A percentile compares a stretch with the other conserved stretches of the same genome.
Evolutionary conservation across 805 yeast genomes (phyloP).

Genomic region (Yarrowia yakushimensis): DNA sequence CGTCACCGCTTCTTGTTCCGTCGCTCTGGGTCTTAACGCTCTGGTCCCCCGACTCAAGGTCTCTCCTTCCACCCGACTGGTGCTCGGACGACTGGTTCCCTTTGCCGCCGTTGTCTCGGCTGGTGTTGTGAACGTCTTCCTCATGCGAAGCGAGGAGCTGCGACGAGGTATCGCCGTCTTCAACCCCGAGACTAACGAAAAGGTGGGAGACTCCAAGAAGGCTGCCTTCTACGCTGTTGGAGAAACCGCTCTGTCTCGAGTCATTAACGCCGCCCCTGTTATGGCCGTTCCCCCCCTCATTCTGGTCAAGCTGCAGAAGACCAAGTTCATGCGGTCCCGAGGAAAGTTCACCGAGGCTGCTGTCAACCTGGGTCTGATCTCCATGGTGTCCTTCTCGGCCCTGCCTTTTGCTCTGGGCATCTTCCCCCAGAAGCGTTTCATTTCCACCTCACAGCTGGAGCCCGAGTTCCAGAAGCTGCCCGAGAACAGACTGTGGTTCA

Average conservation of each 20-base stretch:
- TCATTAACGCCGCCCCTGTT: slow-evolving; percentile 93
- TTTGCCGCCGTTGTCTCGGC: slow-evolving; percentile 99
- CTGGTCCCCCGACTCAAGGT: slow-evolving; percentile 82
- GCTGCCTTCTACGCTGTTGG: slow-evolving; percentile 95
- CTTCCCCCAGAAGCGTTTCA: slow-evolving; percentile 82
- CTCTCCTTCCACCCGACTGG: slow-evolving; percentile 63
- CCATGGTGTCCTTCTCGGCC: slow-evolving; percentile 78
- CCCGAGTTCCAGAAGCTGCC: slow-evolving; percentile 51
- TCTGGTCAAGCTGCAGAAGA: slow-evolving; percentile 69
- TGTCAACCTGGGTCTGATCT: slow-evolving; percentile 81
- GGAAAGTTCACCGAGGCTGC: slow-evolving; percentile 60
- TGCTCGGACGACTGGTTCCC: slow-evolving; percentile 86
- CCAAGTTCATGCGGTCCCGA: slow-evolving; percentile 60
- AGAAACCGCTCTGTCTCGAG: slow-evolving; percentile 93
- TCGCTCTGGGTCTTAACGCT: slow-evolving; percentile 88
- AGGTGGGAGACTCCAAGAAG: slow-evolving; percentile 64
- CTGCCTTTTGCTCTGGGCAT: slow-evolving; percentile 94
- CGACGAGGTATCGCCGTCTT: slow-evolving; percentile 48
- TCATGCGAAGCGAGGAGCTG: slow-evolving; percentile 95
- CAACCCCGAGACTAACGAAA: slow-evolving; percentile 39
- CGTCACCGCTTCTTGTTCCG: slow-evolving; percentile 91
- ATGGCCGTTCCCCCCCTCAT: slow-evolving; percentile 95
- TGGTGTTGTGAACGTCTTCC: slow-evolving; percentile 90
- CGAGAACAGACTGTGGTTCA: slow-evolving; percentile 74
- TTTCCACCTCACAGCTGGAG: slow-evolving; percentile 62